Evolutionary conservation across 2,329 filamentous ascomycete genomes (phyloP).

Genomic region (Epichloe bromicola): DNA sequence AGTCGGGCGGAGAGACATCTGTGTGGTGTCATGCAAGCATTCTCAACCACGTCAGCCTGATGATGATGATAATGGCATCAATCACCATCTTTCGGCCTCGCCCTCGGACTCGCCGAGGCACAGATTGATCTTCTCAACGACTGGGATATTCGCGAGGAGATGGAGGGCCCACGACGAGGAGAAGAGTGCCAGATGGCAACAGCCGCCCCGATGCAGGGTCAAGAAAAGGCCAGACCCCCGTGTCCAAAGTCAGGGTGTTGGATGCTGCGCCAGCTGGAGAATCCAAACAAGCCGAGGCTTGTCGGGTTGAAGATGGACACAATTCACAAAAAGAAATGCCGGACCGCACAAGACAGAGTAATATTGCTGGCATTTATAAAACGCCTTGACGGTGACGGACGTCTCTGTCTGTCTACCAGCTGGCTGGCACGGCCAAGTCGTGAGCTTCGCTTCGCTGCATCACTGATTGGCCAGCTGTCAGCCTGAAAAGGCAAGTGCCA

Average conservation of each 20-base stretch:
- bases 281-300: neutral
- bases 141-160: neutral
- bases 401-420: no score
- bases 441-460: conserved; percentile 1
- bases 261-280: neutral
- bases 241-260: neutral
- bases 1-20: no score
- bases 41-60: neutral
- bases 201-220: no score
- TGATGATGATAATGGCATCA: neutral
- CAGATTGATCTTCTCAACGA: no score
- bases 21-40: neutral
- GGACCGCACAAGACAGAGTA: neutral
- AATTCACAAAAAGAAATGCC: neutral
- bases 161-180: no score
- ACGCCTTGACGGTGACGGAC: neutral
- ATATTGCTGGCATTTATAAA: no score
- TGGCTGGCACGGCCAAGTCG: no score
- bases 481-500: neutral
- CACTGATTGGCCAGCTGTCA: conserved; percentile 1
- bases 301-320: neutral
- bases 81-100: neutral
- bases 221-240: no score
- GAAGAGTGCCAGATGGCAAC: no score
- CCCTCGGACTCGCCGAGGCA: neutral